A percentile compares a stretch with the other conserved stretches of the same genome.
These are phyloP conservation scores for Fusarium globosum DNA, from an alignment of 2,329 filamentous ascomycete species.

Conservation along the genomic window DNA sequence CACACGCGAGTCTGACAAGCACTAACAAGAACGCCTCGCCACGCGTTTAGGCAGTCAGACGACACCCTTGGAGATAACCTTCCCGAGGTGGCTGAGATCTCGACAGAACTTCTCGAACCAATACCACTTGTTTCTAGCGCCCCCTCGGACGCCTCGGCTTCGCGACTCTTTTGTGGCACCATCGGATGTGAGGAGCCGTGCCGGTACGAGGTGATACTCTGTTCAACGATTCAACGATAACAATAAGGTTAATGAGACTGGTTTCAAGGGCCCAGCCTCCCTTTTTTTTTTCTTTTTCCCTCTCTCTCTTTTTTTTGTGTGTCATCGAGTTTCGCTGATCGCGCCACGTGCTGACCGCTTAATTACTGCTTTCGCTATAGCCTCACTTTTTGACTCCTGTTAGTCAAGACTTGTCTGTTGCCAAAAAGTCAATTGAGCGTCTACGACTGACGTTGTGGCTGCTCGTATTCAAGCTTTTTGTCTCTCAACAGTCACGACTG, in stretches of 20 bases:
- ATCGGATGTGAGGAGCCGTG: background rate
- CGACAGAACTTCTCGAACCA: background rate
- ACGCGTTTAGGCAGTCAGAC: background rate
- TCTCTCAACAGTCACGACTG: background rate
- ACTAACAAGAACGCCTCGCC: background rate
- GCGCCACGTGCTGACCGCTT: background rate
- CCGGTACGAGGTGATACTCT: background rate
- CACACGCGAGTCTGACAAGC: background rate
- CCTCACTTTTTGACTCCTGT: background rate
- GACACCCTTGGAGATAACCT: background rate
- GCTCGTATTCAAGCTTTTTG: background rate
- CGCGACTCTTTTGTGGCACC: background rate
- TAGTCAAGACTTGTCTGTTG: background rate
- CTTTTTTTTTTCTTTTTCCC: too few species aligned
- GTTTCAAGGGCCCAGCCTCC: background rate
- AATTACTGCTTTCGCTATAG: background rate
- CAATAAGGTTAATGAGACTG: background rate
- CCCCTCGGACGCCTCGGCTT: background rate
- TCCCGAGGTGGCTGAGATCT: background rate
- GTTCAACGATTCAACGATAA: background rate
- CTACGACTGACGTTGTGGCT: accelerated
- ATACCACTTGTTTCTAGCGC: background rate
- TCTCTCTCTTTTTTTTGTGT: too few species aligned
- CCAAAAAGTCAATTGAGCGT: background rate
- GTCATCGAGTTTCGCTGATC: background rate